phyloP scores from a whole-genome alignment of 2,329 filamentous ascomycete species.

The Aspergillus phoenicis region DNA sequence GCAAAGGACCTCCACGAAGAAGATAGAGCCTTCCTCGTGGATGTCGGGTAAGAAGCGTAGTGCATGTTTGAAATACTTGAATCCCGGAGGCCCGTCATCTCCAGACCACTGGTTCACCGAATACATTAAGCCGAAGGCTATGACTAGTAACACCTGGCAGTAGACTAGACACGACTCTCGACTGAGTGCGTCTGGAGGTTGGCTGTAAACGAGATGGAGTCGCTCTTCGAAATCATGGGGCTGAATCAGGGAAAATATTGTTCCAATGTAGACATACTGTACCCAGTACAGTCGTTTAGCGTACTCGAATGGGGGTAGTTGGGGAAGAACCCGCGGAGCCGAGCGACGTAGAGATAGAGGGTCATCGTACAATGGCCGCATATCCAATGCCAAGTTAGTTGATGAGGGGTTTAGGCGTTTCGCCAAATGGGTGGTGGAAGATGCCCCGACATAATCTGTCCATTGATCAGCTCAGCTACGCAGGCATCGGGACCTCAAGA shows the following conservation, averaged over 20 bases:
- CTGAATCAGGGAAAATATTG: slow-evolving; percentile 58
- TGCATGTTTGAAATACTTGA: slow-evolving; percentile 57
- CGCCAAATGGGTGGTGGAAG: slow-evolving; percentile 39
- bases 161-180: slow-evolving; percentile 53
- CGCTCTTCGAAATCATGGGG: slow-evolving; percentile 52
- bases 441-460: slow-evolving; percentile 38
- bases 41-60: slow-evolving; percentile 57
- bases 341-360: slow-evolving; percentile 34
- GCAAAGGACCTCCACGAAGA: slow-evolving; percentile 59
- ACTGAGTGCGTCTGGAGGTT: slow-evolving; percentile 47
- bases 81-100: slow-evolving; percentile 57
- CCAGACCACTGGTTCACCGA: slow-evolving; percentile 60
- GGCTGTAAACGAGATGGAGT: slow-evolving; percentile 49
- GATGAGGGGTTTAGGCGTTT: slow-evolving; percentile 39
- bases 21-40: slow-evolving; percentile 57
- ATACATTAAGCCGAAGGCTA: slow-evolving; percentile 61
- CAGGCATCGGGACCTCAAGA: not conserved
- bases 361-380: slow-evolving; percentile 40
- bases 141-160: slow-evolving; percentile 56
- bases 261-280: slow-evolving; percentile 60
- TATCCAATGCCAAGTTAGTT: slow-evolving; percentile 39
- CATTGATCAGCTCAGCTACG: not conserved
- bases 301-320: slow-evolving; percentile 54
- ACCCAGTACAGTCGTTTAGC: slow-evolving; percentile 55
- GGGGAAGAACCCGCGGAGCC: slow-evolving; percentile 33